Conservation (phyloP, 805 yeast species). For the Cyberlindnera meyerae region DNA sequence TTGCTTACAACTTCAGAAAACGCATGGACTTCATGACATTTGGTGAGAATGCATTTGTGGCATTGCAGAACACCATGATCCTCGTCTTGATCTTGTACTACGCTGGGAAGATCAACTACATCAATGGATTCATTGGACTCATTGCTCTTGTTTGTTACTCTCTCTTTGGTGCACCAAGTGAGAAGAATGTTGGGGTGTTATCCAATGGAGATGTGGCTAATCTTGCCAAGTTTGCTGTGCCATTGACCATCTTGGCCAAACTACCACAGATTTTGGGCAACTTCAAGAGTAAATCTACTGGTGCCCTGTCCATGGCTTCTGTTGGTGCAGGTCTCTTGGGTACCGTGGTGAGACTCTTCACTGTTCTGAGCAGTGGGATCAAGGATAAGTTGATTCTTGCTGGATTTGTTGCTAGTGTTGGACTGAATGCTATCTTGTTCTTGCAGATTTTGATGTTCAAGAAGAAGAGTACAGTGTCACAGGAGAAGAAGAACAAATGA, state of each 20-base stretch:
- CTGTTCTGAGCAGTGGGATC: conserved; percentile 32
- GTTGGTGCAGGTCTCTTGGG: conserved; percentile 35
- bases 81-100: conserved; percentile 26
- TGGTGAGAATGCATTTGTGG: conserved; percentile 34
- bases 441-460: conserved; percentile 31
- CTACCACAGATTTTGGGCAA: conserved; percentile 39
- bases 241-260: conserved; percentile 32
- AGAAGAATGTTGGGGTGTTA: conserved; percentile 20
- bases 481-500: conserved; percentile 16
- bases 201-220: conserved; percentile 16
- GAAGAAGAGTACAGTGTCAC: conserved; percentile 6
- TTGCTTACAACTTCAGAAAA: conserved; percentile 33
- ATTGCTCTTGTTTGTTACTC: conserved; percentile 16
- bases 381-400: conserved; percentile 30
- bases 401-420: conserved; percentile 29
- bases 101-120: conserved; percentile 11
- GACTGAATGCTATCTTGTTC: conserved; percentile 31
- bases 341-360: conserved; percentile 34
- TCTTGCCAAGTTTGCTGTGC: conserved; percentile 32
- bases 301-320: conserved; percentile 34
- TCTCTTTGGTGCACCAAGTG: conserved; percentile 18
- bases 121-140: conserved; percentile 20
- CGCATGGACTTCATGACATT: conserved; percentile 34
- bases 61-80: conserved; percentile 32
- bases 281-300: conserved; percentile 36